Conservation (phyloP, 306 rosid species). For the Neltuma alba region DNA sequence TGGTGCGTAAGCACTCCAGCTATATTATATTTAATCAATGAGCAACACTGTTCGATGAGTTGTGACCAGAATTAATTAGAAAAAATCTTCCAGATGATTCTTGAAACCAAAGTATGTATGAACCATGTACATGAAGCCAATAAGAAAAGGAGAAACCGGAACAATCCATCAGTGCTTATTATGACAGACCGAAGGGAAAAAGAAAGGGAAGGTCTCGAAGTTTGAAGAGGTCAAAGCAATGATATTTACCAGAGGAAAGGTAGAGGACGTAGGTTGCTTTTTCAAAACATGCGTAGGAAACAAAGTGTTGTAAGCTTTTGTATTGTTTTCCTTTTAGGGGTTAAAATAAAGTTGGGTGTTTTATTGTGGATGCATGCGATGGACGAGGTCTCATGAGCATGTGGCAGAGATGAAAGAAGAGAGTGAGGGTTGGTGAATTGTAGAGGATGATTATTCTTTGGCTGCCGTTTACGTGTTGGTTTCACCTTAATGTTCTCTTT, state of each 20-base stretch:
- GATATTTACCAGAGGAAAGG: not conserved
- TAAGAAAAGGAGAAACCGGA: not conserved
- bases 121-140: not conserved
- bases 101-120: not conserved
- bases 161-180: not conserved
- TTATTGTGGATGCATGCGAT: not conserved
- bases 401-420: not conserved
- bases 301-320: conserved; percentile 6
- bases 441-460: not conserved
- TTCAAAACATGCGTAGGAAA: not conserved
- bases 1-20: not conserved
- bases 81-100: not conserved
- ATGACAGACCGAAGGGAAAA: not conserved
- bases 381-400: not conserved
- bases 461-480: not conserved
- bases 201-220: not conserved
- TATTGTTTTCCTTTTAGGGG: not conserved
- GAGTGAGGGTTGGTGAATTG: conserved; percentile 1
- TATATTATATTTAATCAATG: not conserved
- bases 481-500: conserved; percentile 15
- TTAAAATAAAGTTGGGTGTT: too few relatives aligned
- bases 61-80: not conserved
- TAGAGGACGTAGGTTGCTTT: not conserved
- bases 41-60: not conserved
- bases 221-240: not conserved